Percentiles rank a stretch among this genome's conserved stretches.
Evolutionary conservation across 2,329 filamentous ascomycete genomes (phyloP).

Genomic region (Pseudofabraea citricarpa): DNA sequence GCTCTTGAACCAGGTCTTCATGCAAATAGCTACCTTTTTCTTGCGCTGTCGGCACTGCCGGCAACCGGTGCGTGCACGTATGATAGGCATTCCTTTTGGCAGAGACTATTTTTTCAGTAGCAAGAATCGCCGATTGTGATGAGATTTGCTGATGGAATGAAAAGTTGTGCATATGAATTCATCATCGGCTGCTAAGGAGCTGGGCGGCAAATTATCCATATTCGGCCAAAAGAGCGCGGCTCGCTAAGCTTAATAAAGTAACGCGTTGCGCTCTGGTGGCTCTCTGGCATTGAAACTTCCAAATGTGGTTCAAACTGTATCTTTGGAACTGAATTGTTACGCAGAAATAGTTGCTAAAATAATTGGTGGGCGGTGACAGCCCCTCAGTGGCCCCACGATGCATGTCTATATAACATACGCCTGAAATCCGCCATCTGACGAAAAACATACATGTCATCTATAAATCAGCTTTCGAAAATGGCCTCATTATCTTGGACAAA

Average conservation of each 20-base stretch:
- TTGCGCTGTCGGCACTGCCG: background rate
- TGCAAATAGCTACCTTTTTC: conserved; percentile 3
- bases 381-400: too few species aligned
- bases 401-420: background rate
- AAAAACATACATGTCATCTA: background rate
- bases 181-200: background rate
- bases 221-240: background rate
- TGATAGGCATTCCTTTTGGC: background rate
- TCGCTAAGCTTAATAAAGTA: background rate
- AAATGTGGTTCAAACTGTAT: too few species aligned
- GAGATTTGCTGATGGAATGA: too few species aligned
- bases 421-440: background rate
- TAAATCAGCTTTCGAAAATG: background rate
- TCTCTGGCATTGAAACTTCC: too few species aligned
- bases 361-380: background rate
- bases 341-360: too few species aligned
- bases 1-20: background rate
- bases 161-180: background rate
- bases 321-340: too few species aligned
- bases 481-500: conserved; percentile 21
- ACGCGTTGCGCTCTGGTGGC: background rate
- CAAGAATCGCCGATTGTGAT: background rate
- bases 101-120: background rate
- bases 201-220: background rate
- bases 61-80: conserved; percentile 1